Percentiles rank a stretch among this genome's conserved stretches.
Conservation (phyloP, 2,329 filamentous ascomycete species). For the Hymenoscyphus occultus region DNA sequence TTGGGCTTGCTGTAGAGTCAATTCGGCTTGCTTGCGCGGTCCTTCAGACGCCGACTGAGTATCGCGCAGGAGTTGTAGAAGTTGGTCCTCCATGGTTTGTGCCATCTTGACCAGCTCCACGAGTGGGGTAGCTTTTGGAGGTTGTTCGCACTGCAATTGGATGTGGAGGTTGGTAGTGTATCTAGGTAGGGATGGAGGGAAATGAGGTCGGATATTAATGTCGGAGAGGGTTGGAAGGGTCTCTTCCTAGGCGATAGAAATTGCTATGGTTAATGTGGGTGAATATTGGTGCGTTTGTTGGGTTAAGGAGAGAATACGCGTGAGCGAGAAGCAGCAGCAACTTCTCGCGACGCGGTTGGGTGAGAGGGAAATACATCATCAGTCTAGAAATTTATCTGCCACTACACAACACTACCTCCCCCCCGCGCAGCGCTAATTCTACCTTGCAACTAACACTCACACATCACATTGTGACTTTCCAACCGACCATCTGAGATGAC, state of each 20-base stretch:
- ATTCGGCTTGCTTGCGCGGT: constrained; percentile 82
- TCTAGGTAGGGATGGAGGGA: background rate
- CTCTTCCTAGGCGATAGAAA: no score
- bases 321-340: no score
- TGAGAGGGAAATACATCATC: no score
- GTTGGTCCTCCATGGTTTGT: constrained; percentile 78
- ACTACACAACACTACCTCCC: no score
- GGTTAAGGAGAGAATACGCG: no score
- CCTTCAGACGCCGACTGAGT: constrained; percentile 76
- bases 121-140: background rate
- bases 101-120: constrained; percentile 10
- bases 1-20: constrained; percentile 42
- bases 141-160: constrained; percentile 4
- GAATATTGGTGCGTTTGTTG: no score
- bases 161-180: background rate
- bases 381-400: no score
- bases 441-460: no score
- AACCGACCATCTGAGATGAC: background rate
- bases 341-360: no score
- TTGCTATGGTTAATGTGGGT: no score
- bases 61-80: constrained; percentile 82
- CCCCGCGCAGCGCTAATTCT: no score
- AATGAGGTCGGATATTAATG: background rate
- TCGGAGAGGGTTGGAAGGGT: background rate
- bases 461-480: no score